These are phyloP conservation scores for Saposhnikovia divaricata DNA, from an alignment of 129 eudicot species.

Conservation along the genomic window DNA sequence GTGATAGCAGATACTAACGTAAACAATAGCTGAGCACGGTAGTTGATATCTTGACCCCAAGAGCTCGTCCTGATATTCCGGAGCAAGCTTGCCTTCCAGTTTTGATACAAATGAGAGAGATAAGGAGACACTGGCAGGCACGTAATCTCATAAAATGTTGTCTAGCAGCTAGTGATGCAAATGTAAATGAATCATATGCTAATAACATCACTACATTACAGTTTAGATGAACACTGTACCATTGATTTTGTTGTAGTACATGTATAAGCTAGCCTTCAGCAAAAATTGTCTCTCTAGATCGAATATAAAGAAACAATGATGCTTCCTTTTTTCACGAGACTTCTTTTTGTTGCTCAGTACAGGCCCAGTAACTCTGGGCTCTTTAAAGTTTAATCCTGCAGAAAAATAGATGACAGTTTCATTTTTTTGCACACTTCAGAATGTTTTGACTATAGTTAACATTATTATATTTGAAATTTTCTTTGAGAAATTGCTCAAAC, in stretches of 20 bases:
- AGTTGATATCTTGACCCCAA: not conserved
- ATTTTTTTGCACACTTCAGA: too few relatives aligned
- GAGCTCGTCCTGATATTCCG: not conserved
- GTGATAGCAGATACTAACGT: not conserved
- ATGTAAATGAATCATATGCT: not conserved
- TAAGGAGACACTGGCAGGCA: not conserved
- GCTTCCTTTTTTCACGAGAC: too few relatives aligned
- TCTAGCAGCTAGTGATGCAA: not conserved
- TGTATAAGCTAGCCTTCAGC: not conserved
- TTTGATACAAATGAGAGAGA: conserved; percentile 5
- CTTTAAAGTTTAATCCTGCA: too few relatives aligned
- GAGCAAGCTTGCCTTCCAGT: not conserved
- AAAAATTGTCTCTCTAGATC: too few relatives aligned
- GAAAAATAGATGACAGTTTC: too few relatives aligned
- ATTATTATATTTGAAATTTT: too few relatives aligned
- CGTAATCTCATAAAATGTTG: not conserved
- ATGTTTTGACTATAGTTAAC: too few relatives aligned
- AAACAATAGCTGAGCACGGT: not conserved
- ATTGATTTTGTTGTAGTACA: not conserved
- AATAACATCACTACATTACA: not conserved
- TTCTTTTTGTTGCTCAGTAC: too few relatives aligned
- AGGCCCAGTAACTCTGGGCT: too few relatives aligned
- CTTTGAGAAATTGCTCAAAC: too few relatives aligned
- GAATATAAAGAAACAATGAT: too few relatives aligned
- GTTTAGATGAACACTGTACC: not conserved